phyloP scores from a whole-genome alignment of 108 stramenopile genomes.

The Skeletonema costatum region DNA sequence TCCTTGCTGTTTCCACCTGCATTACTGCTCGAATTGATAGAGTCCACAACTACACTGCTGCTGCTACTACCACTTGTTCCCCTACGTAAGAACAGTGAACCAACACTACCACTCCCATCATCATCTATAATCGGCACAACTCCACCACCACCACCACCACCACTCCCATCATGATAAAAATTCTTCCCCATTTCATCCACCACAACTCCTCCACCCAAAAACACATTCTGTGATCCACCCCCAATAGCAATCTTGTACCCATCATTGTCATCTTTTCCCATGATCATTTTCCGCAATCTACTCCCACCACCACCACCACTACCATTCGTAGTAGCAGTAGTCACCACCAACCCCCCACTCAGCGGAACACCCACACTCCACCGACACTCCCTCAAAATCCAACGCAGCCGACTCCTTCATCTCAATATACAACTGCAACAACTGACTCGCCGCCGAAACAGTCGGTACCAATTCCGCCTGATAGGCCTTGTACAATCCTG shows the following conservation, averaged over 20 bases:
- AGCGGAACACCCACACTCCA: constrained; percentile 40
- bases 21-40: background rate
- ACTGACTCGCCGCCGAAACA: constrained; percentile 52
- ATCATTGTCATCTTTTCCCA: background rate
- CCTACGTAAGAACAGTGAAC: background rate
- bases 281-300: too few relatives aligned
- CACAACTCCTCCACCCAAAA: constrained; percentile 24
- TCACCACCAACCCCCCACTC: constrained; percentile 1
- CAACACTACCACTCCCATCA: background rate
- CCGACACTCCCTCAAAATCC: constrained; percentile 30
- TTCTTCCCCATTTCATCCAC: constrained; percentile 2
- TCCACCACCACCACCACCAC: background rate
- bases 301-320: too few relatives aligned
- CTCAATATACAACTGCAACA: constrained; percentile 45
- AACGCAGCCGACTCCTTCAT: constrained; percentile 43
- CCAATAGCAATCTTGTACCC: background rate
- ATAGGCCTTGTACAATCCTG: constrained; percentile 67
- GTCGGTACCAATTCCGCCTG: constrained; percentile 81
- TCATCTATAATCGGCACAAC: background rate
- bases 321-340: background rate
- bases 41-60: background rate
- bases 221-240: constrained; percentile 3
- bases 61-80: background rate
- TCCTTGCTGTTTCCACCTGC: background rate
- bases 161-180: background rate